Evolutionary conservation across 305 asterid species (phyloP).

Genomic region (Fraxinus baroniana): DNA sequence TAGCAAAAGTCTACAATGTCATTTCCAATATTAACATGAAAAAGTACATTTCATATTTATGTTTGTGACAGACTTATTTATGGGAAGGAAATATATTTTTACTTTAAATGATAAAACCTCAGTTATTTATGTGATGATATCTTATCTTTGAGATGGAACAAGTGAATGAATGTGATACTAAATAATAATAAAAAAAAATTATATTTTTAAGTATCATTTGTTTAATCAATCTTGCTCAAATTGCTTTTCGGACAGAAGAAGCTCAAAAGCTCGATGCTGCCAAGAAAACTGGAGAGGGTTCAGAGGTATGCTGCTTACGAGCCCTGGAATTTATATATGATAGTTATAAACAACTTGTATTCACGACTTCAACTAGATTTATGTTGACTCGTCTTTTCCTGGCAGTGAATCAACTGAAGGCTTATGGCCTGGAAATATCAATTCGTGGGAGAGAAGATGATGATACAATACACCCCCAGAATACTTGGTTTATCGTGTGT

Average conservation of each 20-base stretch:
- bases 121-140: not conserved
- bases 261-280: slow-evolving; percentile 52
- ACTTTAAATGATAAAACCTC: not conserved
- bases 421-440: slow-evolving; percentile 25
- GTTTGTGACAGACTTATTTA: not conserved
- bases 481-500: slow-evolving; percentile 30
- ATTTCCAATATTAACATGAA: not conserved
- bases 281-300: slow-evolving; percentile 57
- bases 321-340: not conserved
- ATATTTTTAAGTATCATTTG: not conserved
- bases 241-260: slow-evolving; percentile 44
- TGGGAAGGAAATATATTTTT: not conserved
- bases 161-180: not conserved
- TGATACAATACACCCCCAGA: slow-evolving; percentile 8
- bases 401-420: slow-evolving; percentile 57
- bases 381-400: slow-evolving; percentile 9
- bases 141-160: not conserved
- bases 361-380: not conserved
- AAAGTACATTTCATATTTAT: not conserved
- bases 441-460: slow-evolving; percentile 23
- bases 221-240: slow-evolving; percentile 9
- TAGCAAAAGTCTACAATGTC: not conserved
- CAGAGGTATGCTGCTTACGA: slow-evolving; percentile 47
- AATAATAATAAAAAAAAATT: not conserved
- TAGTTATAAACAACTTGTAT: not conserved